Percentiles rank a stretch among this genome's conserved stretches.
Conservation (phyloP, 78 protist species). For the Creolimax fragrantissima region DNA sequence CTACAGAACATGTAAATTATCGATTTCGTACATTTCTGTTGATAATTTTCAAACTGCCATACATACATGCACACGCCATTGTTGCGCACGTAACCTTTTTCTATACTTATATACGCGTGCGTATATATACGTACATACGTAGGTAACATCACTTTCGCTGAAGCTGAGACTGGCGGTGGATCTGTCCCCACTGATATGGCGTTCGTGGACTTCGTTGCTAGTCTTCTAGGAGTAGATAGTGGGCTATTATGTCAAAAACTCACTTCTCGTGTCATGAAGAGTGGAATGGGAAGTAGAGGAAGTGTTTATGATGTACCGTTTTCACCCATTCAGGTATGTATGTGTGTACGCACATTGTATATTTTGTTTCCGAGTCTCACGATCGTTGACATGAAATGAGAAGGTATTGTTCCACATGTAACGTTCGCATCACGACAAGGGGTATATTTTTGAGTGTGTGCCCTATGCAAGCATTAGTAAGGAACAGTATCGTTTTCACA, state of each 20-base stretch:
- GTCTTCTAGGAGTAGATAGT: not conserved
- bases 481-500: too few species aligned
- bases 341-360: not conserved
- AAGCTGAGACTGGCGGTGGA: not conserved
- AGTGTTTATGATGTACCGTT: slow-evolving; percentile 24
- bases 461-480: too few species aligned
- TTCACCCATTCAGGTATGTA: not conserved
- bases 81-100: not conserved
- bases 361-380: too few species aligned
- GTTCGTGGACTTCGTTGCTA: not conserved
- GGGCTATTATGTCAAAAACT: not conserved
- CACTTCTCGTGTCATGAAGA: slow-evolving; percentile 6
- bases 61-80: too few species aligned
- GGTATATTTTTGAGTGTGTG: too few species aligned
- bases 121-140: not conserved
- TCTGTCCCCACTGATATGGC: not conserved
- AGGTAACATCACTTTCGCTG: slow-evolving; percentile 16
- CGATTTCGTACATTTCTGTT: too few species aligned
- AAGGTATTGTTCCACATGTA: too few species aligned
- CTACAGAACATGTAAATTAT: too few species aligned
- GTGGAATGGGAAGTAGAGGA: not conserved
- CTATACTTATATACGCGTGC: not conserved
- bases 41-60: too few species aligned
- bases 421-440: too few species aligned
- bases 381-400: too few species aligned